A percentile compares a stretch with the other conserved stretches of the same genome.
These are phyloP conservation scores for Suhomyces atakaporum DNA, from an alignment of 1,139 yeast genomes.

Conservation along the genomic window DNA sequence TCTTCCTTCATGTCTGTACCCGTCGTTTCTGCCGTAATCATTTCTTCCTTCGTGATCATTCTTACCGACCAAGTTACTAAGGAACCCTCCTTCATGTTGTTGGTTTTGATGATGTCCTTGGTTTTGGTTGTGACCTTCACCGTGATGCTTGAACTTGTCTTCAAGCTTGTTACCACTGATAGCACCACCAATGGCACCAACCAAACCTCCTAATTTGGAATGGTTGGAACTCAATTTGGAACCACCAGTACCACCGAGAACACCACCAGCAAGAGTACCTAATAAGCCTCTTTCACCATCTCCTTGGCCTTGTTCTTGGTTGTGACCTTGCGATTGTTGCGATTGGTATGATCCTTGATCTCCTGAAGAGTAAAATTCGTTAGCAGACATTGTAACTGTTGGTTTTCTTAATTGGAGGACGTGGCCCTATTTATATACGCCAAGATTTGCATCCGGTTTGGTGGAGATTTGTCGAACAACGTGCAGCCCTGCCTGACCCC, in stretches of 20 bases:
- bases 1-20: constrained; percentile 11
- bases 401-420: too few relatives aligned
- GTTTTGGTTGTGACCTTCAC: constrained; percentile 17
- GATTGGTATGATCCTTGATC: constrained; percentile 41
- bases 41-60: constrained; percentile 9
- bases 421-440: constrained; percentile 1
- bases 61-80: constrained; percentile 16
- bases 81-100: constrained; percentile 13
- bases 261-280: constrained; percentile 59
- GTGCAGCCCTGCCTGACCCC: constrained; percentile 2
- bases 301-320: constrained; percentile 20
- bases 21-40: constrained; percentile 9
- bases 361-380: constrained; percentile 59
- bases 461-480: too few relatives aligned
- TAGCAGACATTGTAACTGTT: constrained; percentile 63
- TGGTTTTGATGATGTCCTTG: constrained; percentile 15
- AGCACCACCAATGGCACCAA: constrained; percentile 66
- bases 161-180: constrained; percentile 57
- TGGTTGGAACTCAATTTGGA: constrained; percentile 45
- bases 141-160: constrained; percentile 34
- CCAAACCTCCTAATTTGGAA: constrained; percentile 53
- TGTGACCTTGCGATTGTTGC: constrained; percentile 21
- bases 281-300: constrained; percentile 59
- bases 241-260: constrained; percentile 60
- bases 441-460: too few relatives aligned